Evolutionary conservation across 2,329 filamentous ascomycete species (phyloP), one percentile per base, ranked within the genome.

Genomic region (Tetracladium maxilliforme): DNA sequence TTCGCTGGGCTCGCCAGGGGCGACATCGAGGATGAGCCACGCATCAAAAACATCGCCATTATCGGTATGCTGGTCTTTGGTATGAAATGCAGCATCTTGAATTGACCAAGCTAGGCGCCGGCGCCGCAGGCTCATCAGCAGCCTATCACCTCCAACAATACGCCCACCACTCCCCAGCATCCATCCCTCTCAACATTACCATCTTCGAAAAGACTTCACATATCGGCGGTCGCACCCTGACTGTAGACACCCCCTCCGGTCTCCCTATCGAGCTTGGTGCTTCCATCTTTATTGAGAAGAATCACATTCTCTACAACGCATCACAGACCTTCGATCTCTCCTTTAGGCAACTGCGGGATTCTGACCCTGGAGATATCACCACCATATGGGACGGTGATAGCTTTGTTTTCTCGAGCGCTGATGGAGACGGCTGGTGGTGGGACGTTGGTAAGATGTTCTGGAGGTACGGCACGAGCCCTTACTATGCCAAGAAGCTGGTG

Each of bases 231-330:
- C 79, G 90, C 14, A 79, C 79, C 6, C 80, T 86, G 16, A 95
- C 86, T 1, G 77, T 93, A 11, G 59, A 84, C 40, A 74, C 72
- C 3, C 87, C 78, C 44, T 64, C 69, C 34, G 63, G 87, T 38
- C 58, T 73, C 19, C 77, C 78, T 2, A 66, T 93, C 18, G 90
- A 98, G 48, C 60, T 95, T 2, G 90, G 90, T 10, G 90, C 80
- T 8, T 87, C 78, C 32, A 93, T 95, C 39, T 98, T 95, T 44
- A 81, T 95, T 22, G 49, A 76, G 24, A 67, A 78, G 21, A 98
- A 95, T 43, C 58, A 71, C 19, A 93, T 92, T 40, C 64, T 98
- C 19, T 69, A 74, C 39, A 73, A 79, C 27, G 78, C 84, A 1
- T 72, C 69, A 6, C 52, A 64, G 16, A 61, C 68, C 10, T 84